Conservation (phyloP, 2,329 filamentous ascomycete genomes). For the Beauveria caledonica region DNA sequence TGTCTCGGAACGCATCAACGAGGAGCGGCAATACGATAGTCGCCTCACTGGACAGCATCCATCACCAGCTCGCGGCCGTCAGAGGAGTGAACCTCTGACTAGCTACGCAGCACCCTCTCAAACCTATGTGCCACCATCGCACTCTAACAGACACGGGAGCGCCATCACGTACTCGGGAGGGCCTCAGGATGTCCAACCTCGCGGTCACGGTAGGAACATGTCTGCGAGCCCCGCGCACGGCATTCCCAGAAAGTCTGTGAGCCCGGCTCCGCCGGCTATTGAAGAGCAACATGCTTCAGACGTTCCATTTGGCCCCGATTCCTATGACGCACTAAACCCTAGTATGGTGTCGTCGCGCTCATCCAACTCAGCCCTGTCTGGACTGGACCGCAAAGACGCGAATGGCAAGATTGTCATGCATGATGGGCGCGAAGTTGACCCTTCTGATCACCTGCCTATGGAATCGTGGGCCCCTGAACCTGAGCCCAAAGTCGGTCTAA, state of each 20-base stretch:
- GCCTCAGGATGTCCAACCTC: conserved; percentile 17
- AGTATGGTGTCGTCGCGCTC: conserved; percentile 30
- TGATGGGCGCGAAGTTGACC: conserved; percentile 70
- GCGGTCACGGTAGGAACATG: conserved; percentile 31
- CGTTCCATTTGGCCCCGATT: conserved; percentile 67
- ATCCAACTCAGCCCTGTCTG: conserved; percentile 21
- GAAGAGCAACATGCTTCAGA: conserved; percentile 47
- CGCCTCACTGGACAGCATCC: conserved; percentile 35
- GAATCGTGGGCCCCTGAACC: conserved; percentile 73
- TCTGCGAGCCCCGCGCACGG: conserved; percentile 41
- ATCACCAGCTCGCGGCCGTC: conserved; percentile 34
- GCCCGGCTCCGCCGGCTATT: conserved; percentile 51
- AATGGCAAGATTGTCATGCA: conserved; percentile 66
- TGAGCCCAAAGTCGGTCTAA: conserved; percentile 36
- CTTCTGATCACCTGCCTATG: conserved; percentile 71
- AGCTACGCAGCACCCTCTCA: conserved; percentile 22
- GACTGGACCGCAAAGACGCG: conserved; percentile 37
- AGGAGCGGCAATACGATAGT: conserved; percentile 41
- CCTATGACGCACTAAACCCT: conserved; percentile 66
- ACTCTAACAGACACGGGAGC: conserved; percentile 34
- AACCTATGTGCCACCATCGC: conserved; percentile 31
- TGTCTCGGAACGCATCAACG: conserved; percentile 48
- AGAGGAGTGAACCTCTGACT: conserved; percentile 24
- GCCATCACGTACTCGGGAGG: conserved; percentile 30
- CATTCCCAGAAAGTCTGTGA: conserved; percentile 65